These are phyloP conservation scores for Pythium dissimile DNA, from an alignment of 352 stramenopile genomes.

Conservation along the genomic window DNA sequence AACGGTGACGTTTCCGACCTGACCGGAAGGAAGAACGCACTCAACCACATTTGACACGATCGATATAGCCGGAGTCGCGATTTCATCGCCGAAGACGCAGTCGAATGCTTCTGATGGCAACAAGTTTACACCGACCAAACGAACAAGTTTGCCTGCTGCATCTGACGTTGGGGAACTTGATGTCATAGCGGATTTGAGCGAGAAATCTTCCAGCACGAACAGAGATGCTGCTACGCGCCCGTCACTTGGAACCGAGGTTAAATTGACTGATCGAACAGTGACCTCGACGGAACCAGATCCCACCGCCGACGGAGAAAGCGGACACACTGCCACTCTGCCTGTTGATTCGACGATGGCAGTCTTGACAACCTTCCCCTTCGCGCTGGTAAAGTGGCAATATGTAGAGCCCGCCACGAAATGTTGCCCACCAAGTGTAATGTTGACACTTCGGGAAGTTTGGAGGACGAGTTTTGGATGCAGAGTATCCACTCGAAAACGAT, in stretches of 20 bases:
- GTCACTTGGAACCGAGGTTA: neutral
- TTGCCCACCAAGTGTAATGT: conserved; percentile 9
- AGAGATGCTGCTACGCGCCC: neutral
- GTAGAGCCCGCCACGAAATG: conserved; percentile 13
- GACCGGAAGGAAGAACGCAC: conserved; percentile 3
- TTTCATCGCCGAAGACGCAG: conserved; percentile 9
- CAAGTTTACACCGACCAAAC: conserved; percentile 9
- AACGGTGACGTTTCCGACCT: neutral
- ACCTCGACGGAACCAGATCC: neutral
- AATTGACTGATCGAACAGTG: neutral
- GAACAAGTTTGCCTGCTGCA: neutral
- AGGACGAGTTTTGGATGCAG: conserved; percentile 6
- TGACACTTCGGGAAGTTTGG: neutral
- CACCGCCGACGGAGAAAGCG: neutral
- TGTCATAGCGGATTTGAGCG: neutral
- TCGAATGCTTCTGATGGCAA: conserved; percentile 18
- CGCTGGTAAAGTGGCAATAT: conserved; percentile 8
- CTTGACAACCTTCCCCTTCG: neutral
- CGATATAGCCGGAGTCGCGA: neutral
- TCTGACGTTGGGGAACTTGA: neutral
- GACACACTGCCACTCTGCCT: neutral
- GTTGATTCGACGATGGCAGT: neutral
- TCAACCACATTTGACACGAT: neutral
- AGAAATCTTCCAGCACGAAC: conserved; percentile 8
- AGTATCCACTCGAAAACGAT: neutral